These are phyloP conservation scores for Aschersonia sp. DNA, from an alignment of 2,329 filamentous ascomycete genomes.

Conservation along the genomic window DNA sequence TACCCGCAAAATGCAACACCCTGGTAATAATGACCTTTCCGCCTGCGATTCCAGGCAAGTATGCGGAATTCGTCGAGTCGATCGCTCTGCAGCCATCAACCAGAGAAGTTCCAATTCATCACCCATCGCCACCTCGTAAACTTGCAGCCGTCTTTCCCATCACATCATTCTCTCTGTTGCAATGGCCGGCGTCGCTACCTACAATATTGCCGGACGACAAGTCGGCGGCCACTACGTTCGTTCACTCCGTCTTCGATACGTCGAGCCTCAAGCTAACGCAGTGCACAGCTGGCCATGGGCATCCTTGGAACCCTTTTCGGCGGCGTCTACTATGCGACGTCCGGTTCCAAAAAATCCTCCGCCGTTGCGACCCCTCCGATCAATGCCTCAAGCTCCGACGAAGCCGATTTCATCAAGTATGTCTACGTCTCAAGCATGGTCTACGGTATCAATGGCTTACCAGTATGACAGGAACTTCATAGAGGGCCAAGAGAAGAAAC, in stretches of 20 bases:
- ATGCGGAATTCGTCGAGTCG: too few species aligned
- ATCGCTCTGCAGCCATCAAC: slow-evolving; percentile 4
- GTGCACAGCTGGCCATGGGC: slow-evolving; percentile 40
- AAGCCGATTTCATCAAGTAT: slow-evolving; percentile 53
- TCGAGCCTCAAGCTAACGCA: slow-evolving; percentile 2
- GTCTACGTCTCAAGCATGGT: slow-evolving; percentile 14
- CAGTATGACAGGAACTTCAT: slow-evolving; percentile 20
- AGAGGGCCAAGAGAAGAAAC: slow-evolving; percentile 25
- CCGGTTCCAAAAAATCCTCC: slow-evolving; percentile 29
- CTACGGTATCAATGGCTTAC: not conserved
- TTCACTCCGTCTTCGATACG: slow-evolving; percentile 7
- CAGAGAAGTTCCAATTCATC: slow-evolving; percentile 12
- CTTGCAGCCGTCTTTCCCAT: not conserved
- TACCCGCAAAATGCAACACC: slow-evolving; percentile 9
- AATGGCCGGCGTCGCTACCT: slow-evolving; percentile 27
- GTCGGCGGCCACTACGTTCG: slow-evolving; percentile 48
- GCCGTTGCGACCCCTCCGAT: slow-evolving; percentile 38
- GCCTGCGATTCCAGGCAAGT: slow-evolving; percentile 20
- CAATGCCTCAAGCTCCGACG: slow-evolving; percentile 47
- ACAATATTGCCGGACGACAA: slow-evolving; percentile 43
- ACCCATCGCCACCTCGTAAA: not conserved
- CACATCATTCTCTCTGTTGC: slow-evolving; percentile 11
- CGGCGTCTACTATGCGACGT: slow-evolving; percentile 27
- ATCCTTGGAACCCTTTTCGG: slow-evolving; percentile 37
- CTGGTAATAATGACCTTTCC: not conserved